A percentile compares a stretch with the other conserved stretches of the same genome.
phyloP scores from a whole-genome alignment of 192 early-diverging fungal species.

The Podila epicladia region DNA sequence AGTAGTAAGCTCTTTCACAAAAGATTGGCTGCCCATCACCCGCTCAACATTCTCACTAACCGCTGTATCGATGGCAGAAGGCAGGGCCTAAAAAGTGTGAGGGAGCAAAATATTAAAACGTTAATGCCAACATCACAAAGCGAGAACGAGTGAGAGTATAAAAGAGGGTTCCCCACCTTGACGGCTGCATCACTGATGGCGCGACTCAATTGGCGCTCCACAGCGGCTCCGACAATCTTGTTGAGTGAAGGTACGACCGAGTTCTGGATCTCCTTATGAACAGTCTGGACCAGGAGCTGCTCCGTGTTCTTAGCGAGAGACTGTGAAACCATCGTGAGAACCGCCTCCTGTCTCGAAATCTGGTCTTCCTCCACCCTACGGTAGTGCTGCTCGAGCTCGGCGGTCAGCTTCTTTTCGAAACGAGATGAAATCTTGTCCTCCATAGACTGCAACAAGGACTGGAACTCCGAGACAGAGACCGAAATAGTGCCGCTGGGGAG shows the following conservation, averaged over 20 bases:
- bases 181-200: constrained; percentile 44
- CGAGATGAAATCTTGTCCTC: constrained; percentile 40
- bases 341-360: constrained; percentile 53
- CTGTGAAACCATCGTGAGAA: constrained; percentile 57
- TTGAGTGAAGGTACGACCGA: constrained; percentile 51
- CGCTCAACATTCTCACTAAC: constrained; percentile 50
- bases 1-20: constrained; percentile 42
- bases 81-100: constrained; percentile 37
- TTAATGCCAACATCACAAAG: neutral
- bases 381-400: constrained; percentile 39
- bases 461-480: constrained; percentile 27
- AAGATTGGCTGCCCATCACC: constrained; percentile 35
- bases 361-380: constrained; percentile 51
- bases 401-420: constrained; percentile 35
- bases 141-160: neutral
- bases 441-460: constrained; percentile 29
- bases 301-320: constrained; percentile 55
- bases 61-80: constrained; percentile 45
- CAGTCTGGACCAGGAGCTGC: constrained; percentile 55
- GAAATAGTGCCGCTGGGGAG: constrained; percentile 9
- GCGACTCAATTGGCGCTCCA: constrained; percentile 52
- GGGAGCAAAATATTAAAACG: neutral
- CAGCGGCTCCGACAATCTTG: constrained; percentile 49
- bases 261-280: constrained; percentile 56
- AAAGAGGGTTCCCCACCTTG: constrained; percentile 38